These are phyloP conservation scores for Aspergillus niger DNA, from an alignment of 2,329 filamentous ascomycete species.

Conservation along the genomic window DNA sequence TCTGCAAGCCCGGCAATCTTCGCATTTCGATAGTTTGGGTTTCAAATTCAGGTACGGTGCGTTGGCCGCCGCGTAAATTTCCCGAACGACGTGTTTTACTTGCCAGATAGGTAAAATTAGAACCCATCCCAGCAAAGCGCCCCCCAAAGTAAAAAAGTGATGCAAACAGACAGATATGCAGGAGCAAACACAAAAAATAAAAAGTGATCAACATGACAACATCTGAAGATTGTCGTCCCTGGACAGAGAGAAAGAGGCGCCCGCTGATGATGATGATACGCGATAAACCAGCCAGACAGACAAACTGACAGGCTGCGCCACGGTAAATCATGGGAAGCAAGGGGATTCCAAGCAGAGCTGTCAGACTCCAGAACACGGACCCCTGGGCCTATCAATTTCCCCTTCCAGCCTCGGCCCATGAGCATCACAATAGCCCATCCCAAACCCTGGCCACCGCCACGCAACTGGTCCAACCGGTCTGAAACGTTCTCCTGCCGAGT, in stretches of 20 bases:
- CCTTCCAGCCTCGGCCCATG: conserved; percentile 4
- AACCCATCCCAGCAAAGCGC: neutral
- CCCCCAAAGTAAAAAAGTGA: neutral
- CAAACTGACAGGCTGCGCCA: neutral
- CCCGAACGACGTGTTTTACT: neutral
- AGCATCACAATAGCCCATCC: conserved; percentile 1
- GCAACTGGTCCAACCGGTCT: neutral
- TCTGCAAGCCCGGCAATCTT: conserved; percentile 9
- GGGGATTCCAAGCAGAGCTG: conserved; percentile 8
- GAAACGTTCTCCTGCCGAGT: neutral
- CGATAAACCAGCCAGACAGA: neutral
- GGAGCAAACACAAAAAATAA: neutral
- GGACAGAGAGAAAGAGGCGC: no score
- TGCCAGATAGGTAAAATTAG: neutral
- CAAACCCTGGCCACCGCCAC: conserved; percentile 3
- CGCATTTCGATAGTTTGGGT: conserved; percentile 5
- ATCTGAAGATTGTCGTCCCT: neutral
- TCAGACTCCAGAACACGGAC: conserved; percentile 7
- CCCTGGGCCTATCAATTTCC: neutral
- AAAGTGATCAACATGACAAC: neutral
- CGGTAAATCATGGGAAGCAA: conserved; percentile 2
- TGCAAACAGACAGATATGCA: neutral
- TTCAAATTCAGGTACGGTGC: neutral
- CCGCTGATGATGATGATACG: neutral
- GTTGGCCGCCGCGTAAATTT: neutral